Evolutionary conservation across 257 asterid genomes (phyloP), one percentile per base, ranked within the genome.

Genomic region (Solanum corneliomulleri): DNA sequence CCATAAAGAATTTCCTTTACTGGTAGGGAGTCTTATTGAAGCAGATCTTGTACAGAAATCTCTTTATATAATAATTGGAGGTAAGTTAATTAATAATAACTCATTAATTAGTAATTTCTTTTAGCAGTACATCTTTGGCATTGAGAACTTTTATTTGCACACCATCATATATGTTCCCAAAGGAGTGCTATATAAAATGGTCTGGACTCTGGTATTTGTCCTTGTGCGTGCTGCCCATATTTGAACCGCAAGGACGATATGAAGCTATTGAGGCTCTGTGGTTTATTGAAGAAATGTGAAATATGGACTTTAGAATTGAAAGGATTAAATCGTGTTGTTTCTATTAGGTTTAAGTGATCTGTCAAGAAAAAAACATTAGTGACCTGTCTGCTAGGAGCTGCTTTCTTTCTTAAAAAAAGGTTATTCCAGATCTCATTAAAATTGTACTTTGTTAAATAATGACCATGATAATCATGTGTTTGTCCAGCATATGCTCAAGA

Each of bases 401-500:
- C 44, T 80, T 80, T 1, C 29, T 80, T 80, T 80, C n/a, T 4
- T 2, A 4, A 23, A 27, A 11, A 29, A 52, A 10, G 58, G 29
- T 31, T 80, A 18, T 80, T 20, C 44, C 42, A 27, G 69, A 49
- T 49, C 3, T 80, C 64, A 56, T 56, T 56, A 56, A 56, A 76
- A 41, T n/a, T 41, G 56, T 76, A 39, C 83, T 76, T 41, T 39
- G 58, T 41, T n/a, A 49, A 80, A 49, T 80, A 80, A 47, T 80
- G 69, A 80, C 42, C 8, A 18, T 89, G 72, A 56, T 86, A 47
- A 70, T 69, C 85, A 71, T 70, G 82, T 75, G 31, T 82, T 77
- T 85, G 77, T 91, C 92, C 95, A 96, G 99, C 77, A 86, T 91
- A 89, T 97, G 99, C 91, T 88, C 91, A 83, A 87, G 91, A 88